Conservation (phyloP, 345 rosid species). For the Moricandia arvensis region DNA sequence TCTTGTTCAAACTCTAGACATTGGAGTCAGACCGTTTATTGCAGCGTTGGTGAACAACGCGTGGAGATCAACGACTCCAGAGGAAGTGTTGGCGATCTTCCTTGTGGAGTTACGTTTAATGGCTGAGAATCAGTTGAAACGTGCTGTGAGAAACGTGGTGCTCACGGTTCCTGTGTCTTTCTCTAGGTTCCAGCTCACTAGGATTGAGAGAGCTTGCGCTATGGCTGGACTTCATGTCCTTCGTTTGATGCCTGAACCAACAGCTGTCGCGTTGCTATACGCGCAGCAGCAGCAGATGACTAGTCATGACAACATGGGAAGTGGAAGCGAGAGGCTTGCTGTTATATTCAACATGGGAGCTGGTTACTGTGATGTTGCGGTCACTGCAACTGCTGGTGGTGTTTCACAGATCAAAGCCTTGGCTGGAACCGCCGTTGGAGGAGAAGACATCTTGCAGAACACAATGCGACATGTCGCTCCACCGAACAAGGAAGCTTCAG, state of each 20-base stretch:
- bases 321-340: conserved; percentile 79
- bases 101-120: conserved; percentile 68
- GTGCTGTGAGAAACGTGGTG: conserved; percentile 69
- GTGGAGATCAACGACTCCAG: conserved; percentile 90
- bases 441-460: conserved; percentile 84
- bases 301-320: conserved; percentile 67
- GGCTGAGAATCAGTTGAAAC: conserved; percentile 73
- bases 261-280: conserved; percentile 80
- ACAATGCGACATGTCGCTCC: conserved; percentile 53
- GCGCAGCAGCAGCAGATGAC: conserved; percentile 84
- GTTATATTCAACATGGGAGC: conserved; percentile 90
- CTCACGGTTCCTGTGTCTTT: conserved; percentile 83
- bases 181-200: conserved; percentile 74
- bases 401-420: conserved; percentile 84
- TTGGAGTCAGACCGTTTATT: conserved; percentile 80
- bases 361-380: conserved; percentile 81
- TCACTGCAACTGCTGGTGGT: conserved; percentile 88
- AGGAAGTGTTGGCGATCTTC: conserved; percentile 82
- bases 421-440: conserved; percentile 69
- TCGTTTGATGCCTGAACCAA: conserved; percentile 85
- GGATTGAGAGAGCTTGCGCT: conserved; percentile 85
- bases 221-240: conserved; percentile 90
- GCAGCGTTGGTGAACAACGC: conserved; percentile 78
- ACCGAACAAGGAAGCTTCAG: conserved; percentile 46
- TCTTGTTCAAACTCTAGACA: conserved; percentile 77